Evolutionary conservation across 352 stramenopile genomes (phyloP).

Genomic region (Globisporangium canariense): DNA sequence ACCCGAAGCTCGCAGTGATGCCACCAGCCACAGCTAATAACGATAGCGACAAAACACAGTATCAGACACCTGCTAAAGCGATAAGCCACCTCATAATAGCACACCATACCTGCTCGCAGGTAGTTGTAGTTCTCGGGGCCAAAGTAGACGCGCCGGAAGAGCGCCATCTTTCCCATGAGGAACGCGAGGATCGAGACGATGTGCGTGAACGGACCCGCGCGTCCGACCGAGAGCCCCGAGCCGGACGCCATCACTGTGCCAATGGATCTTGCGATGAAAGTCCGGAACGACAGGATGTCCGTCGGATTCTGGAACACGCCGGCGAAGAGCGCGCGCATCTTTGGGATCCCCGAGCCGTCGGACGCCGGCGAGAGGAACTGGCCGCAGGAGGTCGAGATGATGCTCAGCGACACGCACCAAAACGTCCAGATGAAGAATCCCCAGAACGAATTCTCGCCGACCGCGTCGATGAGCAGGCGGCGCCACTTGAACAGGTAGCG

Average conservation of each 20-base stretch:
- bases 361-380: conserved; percentile 59
- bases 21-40: conserved; percentile 59
- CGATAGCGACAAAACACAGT: neutral
- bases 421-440: conserved; percentile 64
- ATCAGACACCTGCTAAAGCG: neutral
- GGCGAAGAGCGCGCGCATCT: conserved; percentile 70
- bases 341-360: conserved; percentile 75
- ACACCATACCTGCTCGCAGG: conserved; percentile 46
- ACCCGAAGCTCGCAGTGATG: conserved; percentile 80
- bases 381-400: conserved; percentile 58
- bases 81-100: neutral
- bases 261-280: conserved; percentile 65
- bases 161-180: conserved; percentile 54
- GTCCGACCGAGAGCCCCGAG: conserved; percentile 65
- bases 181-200: conserved; percentile 74
- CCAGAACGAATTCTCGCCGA: conserved; percentile 51
- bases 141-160: conserved; percentile 70
- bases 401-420: conserved; percentile 50
- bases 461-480: conserved; percentile 49
- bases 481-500: conserved; percentile 61
- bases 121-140: conserved; percentile 70
- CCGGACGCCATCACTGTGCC: conserved; percentile 60
- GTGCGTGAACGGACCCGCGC: conserved; percentile 70
- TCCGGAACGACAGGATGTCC: conserved; percentile 57
- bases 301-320: conserved; percentile 72